A percentile compares a stretch with the other conserved stretches of the same genome.
Evolutionary conservation across 257 asterid genomes (phyloP).

Genomic region (Plectranthus barbatus): DNA sequence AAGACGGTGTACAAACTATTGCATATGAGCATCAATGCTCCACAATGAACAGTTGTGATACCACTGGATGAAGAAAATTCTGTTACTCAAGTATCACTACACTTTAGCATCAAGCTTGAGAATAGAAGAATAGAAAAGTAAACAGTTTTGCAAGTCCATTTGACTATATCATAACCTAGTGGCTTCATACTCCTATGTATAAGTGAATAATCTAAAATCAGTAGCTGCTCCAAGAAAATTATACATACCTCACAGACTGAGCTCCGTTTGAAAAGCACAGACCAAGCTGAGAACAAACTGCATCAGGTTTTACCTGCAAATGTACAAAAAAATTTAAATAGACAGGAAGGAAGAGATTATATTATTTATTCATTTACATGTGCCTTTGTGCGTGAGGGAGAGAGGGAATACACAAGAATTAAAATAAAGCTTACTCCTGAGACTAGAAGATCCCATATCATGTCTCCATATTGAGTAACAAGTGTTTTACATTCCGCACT

Average conservation of each 20-base stretch:
- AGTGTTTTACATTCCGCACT: constrained; percentile 77
- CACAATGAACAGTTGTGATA: neutral
- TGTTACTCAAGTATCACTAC: neutral
- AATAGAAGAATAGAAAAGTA: neutral
- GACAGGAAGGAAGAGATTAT: neutral
- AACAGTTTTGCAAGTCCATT: neutral
- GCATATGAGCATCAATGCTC: neutral
- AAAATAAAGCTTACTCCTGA: constrained; percentile 43
- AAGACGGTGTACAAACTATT: neutral
- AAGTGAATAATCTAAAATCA: neutral
- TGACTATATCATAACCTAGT: neutral
- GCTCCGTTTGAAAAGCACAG: constrained; percentile 46
- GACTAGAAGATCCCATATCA: constrained; percentile 77
- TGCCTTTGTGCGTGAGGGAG: neutral
- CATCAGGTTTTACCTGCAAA: constrained; percentile 63
- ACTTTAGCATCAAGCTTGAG: neutral
- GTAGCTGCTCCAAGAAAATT: neutral
- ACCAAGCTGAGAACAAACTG: constrained; percentile 68
- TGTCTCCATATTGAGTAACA: constrained; percentile 65
- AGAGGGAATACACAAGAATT: neutral
- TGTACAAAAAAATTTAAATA: neutral
- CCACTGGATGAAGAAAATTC: neutral
- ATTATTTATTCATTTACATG: neutral
- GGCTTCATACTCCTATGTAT: neutral
- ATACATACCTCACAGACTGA: constrained; percentile 49